phyloP scores from a whole-genome alignment of 1,139 yeast species.

The Candida gigantensis region DNA sequence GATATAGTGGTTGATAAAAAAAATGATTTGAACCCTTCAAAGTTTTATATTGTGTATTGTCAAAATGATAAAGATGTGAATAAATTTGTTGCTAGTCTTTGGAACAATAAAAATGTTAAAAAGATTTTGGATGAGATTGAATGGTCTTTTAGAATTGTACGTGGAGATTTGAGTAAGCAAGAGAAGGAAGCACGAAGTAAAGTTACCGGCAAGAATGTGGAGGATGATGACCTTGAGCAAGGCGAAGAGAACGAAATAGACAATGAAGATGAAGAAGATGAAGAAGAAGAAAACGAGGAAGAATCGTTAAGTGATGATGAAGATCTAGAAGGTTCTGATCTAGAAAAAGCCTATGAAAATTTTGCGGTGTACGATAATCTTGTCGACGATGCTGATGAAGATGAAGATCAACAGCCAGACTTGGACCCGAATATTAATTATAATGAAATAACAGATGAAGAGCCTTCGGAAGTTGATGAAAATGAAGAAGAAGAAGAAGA shows the following conservation, averaged over 20 bases:
- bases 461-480: constrained; percentile 40
- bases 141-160: constrained; percentile 57
- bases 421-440: constrained; percentile 50
- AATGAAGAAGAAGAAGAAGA: constrained; percentile 25
- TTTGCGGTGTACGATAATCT: constrained; percentile 53
- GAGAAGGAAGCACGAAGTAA: constrained; percentile 37
- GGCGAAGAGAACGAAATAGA: constrained; percentile 21
- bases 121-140: constrained; percentile 50
- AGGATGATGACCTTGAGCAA: constrained; percentile 19
- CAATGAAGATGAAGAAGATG: constrained; percentile 22
- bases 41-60: constrained; percentile 49
- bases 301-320: constrained; percentile 15
- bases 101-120: constrained; percentile 58
- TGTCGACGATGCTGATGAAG: constrained; percentile 54
- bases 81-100: constrained; percentile 54
- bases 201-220: constrained; percentile 24
- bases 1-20: constrained; percentile 29
- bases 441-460: constrained; percentile 65
- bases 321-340: constrained; percentile 19
- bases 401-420: constrained; percentile 35
- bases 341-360: constrained; percentile 24
- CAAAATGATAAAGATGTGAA: constrained; percentile 43
- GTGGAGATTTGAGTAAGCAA: constrained; percentile 56
- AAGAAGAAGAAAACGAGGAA: constrained; percentile 18
- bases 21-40: constrained; percentile 42